A percentile compares a stretch with the other conserved stretches of the same genome.
These are phyloP conservation scores for Podaxis sp. DNA, from an alignment of 768 basidiomycete genomes.

Conservation along the genomic window DNA sequence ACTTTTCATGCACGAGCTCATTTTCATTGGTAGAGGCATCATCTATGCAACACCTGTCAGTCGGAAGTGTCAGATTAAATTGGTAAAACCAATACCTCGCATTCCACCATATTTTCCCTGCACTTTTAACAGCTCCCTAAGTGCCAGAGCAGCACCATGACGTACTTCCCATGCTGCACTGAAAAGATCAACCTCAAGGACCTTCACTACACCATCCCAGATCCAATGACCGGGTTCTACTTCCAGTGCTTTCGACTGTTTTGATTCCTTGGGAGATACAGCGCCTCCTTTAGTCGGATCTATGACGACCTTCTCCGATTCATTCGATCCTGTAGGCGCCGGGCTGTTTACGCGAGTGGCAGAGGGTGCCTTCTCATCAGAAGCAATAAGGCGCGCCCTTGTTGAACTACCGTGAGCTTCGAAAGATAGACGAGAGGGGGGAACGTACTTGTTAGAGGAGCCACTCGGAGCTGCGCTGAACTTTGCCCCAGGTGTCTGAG, in stretches of 20 bases:
- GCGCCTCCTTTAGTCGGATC: constrained; percentile 87
- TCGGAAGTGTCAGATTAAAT: neutral
- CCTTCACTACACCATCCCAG: constrained; percentile 80
- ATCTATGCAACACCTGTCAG: constrained; percentile 33
- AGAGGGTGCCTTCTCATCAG: constrained; percentile 51
- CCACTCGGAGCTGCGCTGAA: constrained; percentile 59
- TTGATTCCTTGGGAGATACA: constrained; percentile 73
- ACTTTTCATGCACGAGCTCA: constrained; percentile 67
- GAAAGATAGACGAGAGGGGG: neutral
- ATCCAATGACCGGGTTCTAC: constrained; percentile 77
- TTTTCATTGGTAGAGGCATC: constrained; percentile 56
- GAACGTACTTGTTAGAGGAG: constrained; percentile 54
- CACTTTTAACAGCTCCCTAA: constrained; percentile 82
- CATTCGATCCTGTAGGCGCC: constrained; percentile 36
- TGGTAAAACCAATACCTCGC: constrained; percentile 47
- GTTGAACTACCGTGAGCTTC: neutral
- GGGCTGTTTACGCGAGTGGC: constrained; percentile 62
- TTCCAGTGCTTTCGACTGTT: constrained; percentile 74
- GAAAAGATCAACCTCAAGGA: constrained; percentile 81
- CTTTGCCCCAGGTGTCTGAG: constrained; percentile 57
- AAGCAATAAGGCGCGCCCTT: constrained; percentile 73
- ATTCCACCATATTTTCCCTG: constrained; percentile 85
- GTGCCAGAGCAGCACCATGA: constrained; percentile 90
- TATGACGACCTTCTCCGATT: constrained; percentile 66
- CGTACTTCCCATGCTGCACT: constrained; percentile 90